Conservation (phyloP, 257 asterid genomes). For the Ajuga chamaepitys region DNA sequence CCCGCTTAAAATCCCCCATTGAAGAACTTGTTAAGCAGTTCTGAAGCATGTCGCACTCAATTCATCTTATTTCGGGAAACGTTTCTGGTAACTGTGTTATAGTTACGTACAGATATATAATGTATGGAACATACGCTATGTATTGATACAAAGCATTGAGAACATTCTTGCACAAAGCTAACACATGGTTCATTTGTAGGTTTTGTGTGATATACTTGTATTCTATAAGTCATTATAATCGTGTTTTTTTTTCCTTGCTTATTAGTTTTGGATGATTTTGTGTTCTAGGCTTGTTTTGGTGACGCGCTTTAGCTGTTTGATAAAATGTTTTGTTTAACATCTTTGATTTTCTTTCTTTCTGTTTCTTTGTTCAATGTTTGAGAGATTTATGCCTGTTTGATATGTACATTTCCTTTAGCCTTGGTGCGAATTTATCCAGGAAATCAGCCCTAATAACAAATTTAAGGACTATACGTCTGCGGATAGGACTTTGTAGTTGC, state of each 20-base stretch:
- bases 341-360: not conserved
- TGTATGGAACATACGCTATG: not conserved
- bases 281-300: not conserved
- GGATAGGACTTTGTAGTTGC: not conserved
- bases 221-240: not conserved
- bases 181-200: not conserved
- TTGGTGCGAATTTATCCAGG: not conserved
- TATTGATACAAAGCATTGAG: not conserved
- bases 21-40: not conserved
- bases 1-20: not conserved
- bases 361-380: not conserved
- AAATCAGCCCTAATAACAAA: not conserved
- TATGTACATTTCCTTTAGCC: not conserved
- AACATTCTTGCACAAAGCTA: not conserved
- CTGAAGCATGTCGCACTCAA: conserved; percentile 27
- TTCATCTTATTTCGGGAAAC: conserved; percentile 19
- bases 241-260: not conserved
- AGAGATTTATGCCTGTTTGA: not conserved
- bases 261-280: not conserved
- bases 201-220: not conserved
- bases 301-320: conserved; percentile 14
- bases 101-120: not conserved
- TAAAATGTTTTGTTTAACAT: conserved; percentile 1
- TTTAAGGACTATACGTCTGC: not conserved
- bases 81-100: conserved; percentile 26